These are phyloP conservation scores for Zygosaccharomyces rouxii DNA, from an alignment of 805 yeast species.

Conservation along the genomic window DNA sequence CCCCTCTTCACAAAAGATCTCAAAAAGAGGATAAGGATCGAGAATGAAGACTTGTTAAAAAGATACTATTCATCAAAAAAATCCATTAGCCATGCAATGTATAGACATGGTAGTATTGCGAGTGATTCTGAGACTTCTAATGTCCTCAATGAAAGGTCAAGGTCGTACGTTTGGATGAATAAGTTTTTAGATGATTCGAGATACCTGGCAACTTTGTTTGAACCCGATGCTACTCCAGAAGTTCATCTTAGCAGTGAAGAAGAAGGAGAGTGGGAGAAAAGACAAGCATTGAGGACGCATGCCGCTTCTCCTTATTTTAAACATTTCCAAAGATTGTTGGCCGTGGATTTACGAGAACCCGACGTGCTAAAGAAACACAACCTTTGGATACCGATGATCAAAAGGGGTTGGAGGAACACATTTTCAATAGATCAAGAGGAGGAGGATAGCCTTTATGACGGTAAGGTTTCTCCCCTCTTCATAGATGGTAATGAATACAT, in stretches of 20 bases:
- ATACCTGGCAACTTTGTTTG: conserved; percentile 16
- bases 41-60: conserved; percentile 17
- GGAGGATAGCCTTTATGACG: conserved; percentile 5
- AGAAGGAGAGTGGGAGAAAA: conserved; percentile 9
- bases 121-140: conserved; percentile 19
- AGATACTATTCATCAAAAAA: conserved; percentile 17
- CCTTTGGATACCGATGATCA: conserved; percentile 30
- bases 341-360: conserved; percentile 19
- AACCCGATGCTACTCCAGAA: conserved; percentile 3
- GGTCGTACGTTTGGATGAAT: conserved; percentile 14
- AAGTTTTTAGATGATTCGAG: conserved; percentile 16
- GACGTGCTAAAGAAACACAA: conserved; percentile 24
- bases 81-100: conserved; percentile 8
- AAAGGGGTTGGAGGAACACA: conserved; percentile 11
- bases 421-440: not conserved
- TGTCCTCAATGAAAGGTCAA: conserved; percentile 15
- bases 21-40: conserved; percentile 8
- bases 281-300: conserved; percentile 4
- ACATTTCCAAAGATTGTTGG: conserved; percentile 24
- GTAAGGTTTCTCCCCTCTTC: conserved; percentile 25
- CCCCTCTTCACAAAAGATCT: conserved; percentile 2
- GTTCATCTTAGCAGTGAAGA: not conserved
- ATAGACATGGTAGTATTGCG: conserved; percentile 21
- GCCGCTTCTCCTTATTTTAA: conserved; percentile 20
- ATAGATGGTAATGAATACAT: conserved; percentile 25